Base-by-base conservation (phyloP, 176 grass and related monocot genomes). In the Panicum miliaceum region DNA sequence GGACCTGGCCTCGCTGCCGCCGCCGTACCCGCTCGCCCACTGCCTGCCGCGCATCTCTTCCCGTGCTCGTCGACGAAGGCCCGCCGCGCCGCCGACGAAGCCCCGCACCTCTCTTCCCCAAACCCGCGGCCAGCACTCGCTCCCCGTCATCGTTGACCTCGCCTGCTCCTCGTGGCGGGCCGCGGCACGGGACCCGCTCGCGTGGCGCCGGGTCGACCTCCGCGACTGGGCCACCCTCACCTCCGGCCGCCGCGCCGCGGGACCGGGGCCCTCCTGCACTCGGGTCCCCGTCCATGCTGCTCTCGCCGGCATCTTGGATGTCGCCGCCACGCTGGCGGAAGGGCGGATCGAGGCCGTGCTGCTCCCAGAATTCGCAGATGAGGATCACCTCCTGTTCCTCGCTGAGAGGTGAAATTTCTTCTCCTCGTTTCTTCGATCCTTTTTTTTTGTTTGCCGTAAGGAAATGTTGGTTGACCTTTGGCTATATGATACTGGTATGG, bases 171-270 rank as follows among this genome's bases (percentile, higher is more conserved):
- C 92, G 36, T 94, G 92, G 92, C 68, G 77, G 3, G 81, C 63
- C 26, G 89, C 92, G 6, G 58, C 89, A 7, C 69, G 64, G 14
- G 92, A 91, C 56, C 89, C 92, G 22, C 51, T 84, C 43, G 82
- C 76, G 29, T 94, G 92, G 92, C 84, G 87, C 69, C 64, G 35
- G 42, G 73, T 91, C 38, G 92, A 94, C 73, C 85, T 91, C 76
- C 71, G 89, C 45, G 84, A 91, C 22, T 91, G 92, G 86, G 48
- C 68, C 18, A n/a, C 77, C 76, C 37, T 91, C 36, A 64, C 53
- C 53, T 82, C 81, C 22, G 35, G 18, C 71, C 53, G 71, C 20
- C 80, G 84, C 45, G 76, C 51, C 2, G 15, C 48, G 2, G 58
- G 80, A 12, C 10, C 14, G 10, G 42, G 74, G 10, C 7, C 48